Base-by-base conservation (phyloP, 805 yeast genomes). In the Lipomyces mesembrius region DNA sequence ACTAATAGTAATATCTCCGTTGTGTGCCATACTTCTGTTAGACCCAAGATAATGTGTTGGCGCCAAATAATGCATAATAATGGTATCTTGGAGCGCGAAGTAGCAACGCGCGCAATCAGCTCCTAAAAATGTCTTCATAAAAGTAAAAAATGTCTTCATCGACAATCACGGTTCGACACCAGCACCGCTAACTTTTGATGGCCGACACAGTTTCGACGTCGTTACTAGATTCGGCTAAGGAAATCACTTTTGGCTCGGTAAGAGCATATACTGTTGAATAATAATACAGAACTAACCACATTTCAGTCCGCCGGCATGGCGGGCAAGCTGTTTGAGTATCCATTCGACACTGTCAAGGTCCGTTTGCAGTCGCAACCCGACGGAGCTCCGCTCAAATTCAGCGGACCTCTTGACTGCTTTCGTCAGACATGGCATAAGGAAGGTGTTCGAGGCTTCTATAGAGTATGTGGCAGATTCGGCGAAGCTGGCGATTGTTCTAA, bases 341-440 rank as follows among this genome's bases (percentile, higher is more conserved):
- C 98, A 0, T 92, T 93, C 72, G 98, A 93, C 74, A 94, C 98
- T 0, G 84, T 92, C 57, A 93, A 93, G 77, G 98, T 93, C 2
- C 82, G 97, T 65, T 81, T 94, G 37, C 94, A 89, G 75, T 85
- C 92, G 0, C 95, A 91, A 39, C 88, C 92, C 7, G 80, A 86
- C 37, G 76, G 79, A 3, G 67, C 73, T 7, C 83, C 84, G 0
- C 78, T 85, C 11, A 76, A 78, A 46, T 88, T 84, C 73, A 77
- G 77, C 0, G 87, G 91, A 0, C 88, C 97, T 0, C 67, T 83
- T 67, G 88, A 87, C 68, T 89, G 95, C 75, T 85, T 93, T 55
- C 74, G 72, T 54, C 80, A 85, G 68, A 90, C 96, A 0, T 83
- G 86, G 66, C 69, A 71, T 1, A 81, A 83, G 27, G 98, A 93